These are phyloP conservation scores for Globisporangium spinosum DNA, from an alignment of 352 stramenopile species.

Conservation along the genomic window DNA sequence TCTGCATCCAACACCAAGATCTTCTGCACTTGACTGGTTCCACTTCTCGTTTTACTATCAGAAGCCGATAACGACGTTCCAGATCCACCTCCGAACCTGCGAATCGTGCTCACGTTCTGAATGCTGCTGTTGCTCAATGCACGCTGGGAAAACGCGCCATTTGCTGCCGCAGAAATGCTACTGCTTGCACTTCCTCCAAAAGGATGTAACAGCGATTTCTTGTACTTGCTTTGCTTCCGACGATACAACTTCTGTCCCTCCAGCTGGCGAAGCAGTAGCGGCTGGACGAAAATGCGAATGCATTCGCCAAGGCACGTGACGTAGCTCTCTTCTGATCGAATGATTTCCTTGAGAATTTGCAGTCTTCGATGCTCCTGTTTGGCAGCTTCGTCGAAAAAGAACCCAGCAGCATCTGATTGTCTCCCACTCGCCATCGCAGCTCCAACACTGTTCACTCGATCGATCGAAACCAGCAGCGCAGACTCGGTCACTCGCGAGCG, in stretches of 20 bases:
- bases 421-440: constrained; percentile 30
- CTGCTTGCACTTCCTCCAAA: constrained; percentile 40
- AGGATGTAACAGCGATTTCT: constrained; percentile 51
- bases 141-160: constrained; percentile 26
- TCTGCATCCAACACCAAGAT: constrained; percentile 77
- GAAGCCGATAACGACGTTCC: constrained; percentile 13
- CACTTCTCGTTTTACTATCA: constrained; percentile 19
- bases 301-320: constrained; percentile 80
- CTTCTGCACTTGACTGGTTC: constrained; percentile 26
- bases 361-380: constrained; percentile 61
- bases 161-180: constrained; percentile 30
- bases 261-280: constrained; percentile 70
- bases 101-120: constrained; percentile 33
- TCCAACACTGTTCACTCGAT: constrained; percentile 38
- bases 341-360: constrained; percentile 82
- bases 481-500: constrained; percentile 57
- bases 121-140: constrained; percentile 46
- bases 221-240: constrained; percentile 60
- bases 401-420: constrained; percentile 25
- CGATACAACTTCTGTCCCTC: constrained; percentile 71
- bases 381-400: constrained; percentile 37
- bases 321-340: constrained; percentile 82
- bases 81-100: constrained; percentile 23
- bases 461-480: constrained; percentile 37
- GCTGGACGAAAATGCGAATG: constrained; percentile 81